Percentiles rank a stretch among this genome's conserved stretches.
These are phyloP conservation scores for Williopsis jadinii DNA, from an alignment of 1,139 yeast species.

Conservation along the genomic window DNA sequence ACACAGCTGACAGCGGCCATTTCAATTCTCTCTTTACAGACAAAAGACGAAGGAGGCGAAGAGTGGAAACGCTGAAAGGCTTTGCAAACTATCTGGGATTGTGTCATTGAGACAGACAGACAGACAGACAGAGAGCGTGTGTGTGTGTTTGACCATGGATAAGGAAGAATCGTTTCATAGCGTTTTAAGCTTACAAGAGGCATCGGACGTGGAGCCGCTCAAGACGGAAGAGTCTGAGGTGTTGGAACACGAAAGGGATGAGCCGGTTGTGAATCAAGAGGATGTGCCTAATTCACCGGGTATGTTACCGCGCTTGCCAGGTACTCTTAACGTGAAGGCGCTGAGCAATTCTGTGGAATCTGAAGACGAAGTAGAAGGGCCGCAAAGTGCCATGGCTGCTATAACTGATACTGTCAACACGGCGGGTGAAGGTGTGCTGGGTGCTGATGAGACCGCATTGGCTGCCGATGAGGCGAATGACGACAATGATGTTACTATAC, in stretches of 20 bases:
- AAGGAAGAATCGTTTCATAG: background rate
- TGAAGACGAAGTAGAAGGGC: no score
- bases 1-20: no score
- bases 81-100: no score
- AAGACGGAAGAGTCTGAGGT: background rate
- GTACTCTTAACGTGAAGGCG: slow-evolving; percentile 52
- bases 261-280: background rate
- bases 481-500: slow-evolving; percentile 4
- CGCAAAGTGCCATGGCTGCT: background rate
- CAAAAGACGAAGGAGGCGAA: no score
- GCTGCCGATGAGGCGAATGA: slow-evolving; percentile 4
- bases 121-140: no score
- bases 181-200: background rate
- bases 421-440: no score
- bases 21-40: no score
- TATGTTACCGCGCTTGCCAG: slow-evolving; percentile 53
- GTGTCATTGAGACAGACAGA: no score
- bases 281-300: slow-evolving; percentile 15
- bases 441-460: slow-evolving; percentile 4
- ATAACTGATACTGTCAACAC: slow-evolving; percentile 3
- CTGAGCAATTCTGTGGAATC: slow-evolving; percentile 24
- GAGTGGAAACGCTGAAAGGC: no score
- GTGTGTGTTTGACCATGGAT: background rate
- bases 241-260: background rate
- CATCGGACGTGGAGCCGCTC: no score